Evolutionary conservation across 2,329 filamentous ascomycete genomes (phyloP).

Genomic region (Hysterium pulicare): DNA sequence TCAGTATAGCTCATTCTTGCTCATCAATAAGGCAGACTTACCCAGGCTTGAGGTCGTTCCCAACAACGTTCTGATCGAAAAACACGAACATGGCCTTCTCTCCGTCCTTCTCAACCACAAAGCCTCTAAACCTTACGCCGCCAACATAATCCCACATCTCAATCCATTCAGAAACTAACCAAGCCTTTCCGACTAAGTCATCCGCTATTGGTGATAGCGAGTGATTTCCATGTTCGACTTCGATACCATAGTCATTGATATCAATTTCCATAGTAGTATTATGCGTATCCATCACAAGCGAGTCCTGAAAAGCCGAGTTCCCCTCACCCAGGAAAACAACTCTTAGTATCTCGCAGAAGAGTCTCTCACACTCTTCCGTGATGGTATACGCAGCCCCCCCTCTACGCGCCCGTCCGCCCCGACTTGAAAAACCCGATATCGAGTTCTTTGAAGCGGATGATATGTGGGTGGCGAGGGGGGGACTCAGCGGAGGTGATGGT

Average conservation of each 20-base stretch:
- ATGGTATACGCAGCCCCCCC: constrained; percentile 95
- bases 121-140: constrained; percentile 81
- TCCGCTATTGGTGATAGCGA: constrained; percentile 32
- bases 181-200: constrained; percentile 17
- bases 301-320: constrained; percentile 72
- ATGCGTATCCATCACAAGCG: constrained; percentile 78
- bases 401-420: constrained; percentile 46
- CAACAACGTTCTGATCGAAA: constrained; percentile 71
- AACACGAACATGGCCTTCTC: constrained; percentile 82
- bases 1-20: constrained; percentile 1
- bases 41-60: constrained; percentile 82
- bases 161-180: constrained; percentile 60
- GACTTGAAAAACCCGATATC: constrained; percentile 26
- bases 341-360: constrained; percentile 96
- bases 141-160: constrained; percentile 84
- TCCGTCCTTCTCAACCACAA: constrained; percentile 67
- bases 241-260: constrained; percentile 27
- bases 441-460: constrained; percentile 60
- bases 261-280: constrained; percentile 16
- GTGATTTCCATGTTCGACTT: constrained; percentile 14
- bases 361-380: constrained; percentile 99
- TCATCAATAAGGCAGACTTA: constrained; percentile 49
- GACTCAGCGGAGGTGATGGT: constrained; percentile 81
- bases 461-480: constrained; percentile 76
- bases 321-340: constrained; percentile 95